Base-by-base conservation (phyloP, 1,139 yeast genomes). In the Blastobotrys arbuscula region DNA sequence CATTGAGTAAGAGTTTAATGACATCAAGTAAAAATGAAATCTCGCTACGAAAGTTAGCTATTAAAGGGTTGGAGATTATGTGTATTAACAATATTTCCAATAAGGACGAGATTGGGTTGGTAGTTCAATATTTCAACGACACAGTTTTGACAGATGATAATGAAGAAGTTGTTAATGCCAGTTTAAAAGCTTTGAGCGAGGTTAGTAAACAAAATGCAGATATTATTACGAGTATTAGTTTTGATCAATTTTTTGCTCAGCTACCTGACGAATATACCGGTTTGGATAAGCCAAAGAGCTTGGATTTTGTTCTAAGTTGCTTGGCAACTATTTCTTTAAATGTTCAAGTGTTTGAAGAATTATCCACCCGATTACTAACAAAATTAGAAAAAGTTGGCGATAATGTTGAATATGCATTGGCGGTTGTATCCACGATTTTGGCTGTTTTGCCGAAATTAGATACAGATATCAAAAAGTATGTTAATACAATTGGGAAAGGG, bases 81-180 rank as follows among this genome's bases (percentile, higher is more conserved):
- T 67, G 78, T 21, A 67, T 82, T 55, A 63, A 67, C 2, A 66
- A 66, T 1, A 79, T 77, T 53, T 66, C 86, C 41, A 66, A 65
- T 10, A 58, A 60, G 1, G 77, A 77, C 45, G 96, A 89, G 58
- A 63, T 78, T 31, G 76, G 79, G 20, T 66, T 85, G 48, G 69
- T 87, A 8, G 77, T 84, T 30, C 87, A 81, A 52, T 81, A 84
- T 57, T 70, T 89, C 39, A 79, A 81, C 31, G 88, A 82, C 40
- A 75, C 81, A 20, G 68, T 85, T 9, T 61, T 83, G n/a, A 66
- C 70, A 7, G 70, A 67, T 30, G 71, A 69, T 39, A 72, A 70
- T 23, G 63, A 65, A n/a, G 58, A 58, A 36, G 48, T 67, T 1
- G 50, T 59, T 30, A 48, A 69, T 38, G 70, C 74, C 0, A 72